Base-by-base conservation (phyloP, 345 rosid genomes). In the Hirschfeldia incana region DNA sequence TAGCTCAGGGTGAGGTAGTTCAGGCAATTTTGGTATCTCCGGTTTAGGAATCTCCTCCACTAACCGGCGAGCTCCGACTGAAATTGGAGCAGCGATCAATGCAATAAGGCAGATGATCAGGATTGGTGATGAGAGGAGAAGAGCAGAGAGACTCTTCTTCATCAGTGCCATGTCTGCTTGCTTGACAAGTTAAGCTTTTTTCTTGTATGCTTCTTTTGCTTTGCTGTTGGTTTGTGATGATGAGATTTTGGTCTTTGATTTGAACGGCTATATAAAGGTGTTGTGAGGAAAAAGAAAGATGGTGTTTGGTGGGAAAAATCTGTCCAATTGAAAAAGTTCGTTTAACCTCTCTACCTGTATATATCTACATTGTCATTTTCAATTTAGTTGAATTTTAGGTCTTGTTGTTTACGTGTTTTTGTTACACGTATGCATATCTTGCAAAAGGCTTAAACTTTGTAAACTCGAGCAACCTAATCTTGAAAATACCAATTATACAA, bases 271-370 rank as follows among this genome's bases (percentile, higher is more conserved):
- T 79, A 36, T 79, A 51, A 27, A 73, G 65, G 59, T 60, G 70
- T 61, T 69, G 8, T 21, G 13, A 69, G 76, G 60, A 17, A 51
- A 60, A 49, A 46, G 69, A 49, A n/a, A 46, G 78, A 27, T 67
- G 74, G 78, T 69, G 75, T 80, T 74, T 80, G 83, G 83, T 80
- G 74, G 21, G 79, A 74, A 80, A 27, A 69, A 62, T 69, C 1
- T 74, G 36, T 63, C 36, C 1, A 49, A 67, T 44, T 36, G 3
- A 39, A 63, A 53, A 29, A n/a, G 75, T 75, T 80, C 21, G 83
- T 63, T 80, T 75, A 80, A 80, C 79, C n/a, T 75, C 79, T 75
- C 76, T 42, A 75, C 46, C 83, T 80, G 79, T 75, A 55, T 80
- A 68, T 80, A 68, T 69, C 75, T 74, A 44, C 15, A 16, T 57